Percentiles rank a stretch among this genome's conserved stretches.
phyloP scores from a whole-genome alignment of 108 stramenopile species.

The Conticribra guillardii region DNA sequence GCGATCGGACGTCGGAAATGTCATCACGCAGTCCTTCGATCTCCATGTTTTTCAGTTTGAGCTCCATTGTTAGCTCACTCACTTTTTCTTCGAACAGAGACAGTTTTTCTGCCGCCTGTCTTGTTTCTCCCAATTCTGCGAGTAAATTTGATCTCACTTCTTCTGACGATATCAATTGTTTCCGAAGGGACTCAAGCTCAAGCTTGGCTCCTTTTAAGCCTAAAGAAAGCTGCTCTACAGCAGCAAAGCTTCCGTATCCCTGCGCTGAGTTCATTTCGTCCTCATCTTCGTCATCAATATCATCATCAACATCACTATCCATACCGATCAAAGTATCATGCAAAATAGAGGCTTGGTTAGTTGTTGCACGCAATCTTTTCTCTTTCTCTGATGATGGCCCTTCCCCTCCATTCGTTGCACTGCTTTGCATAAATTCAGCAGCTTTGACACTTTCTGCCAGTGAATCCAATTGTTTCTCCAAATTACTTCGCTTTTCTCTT shows the following conservation, averaged over 20 bases:
- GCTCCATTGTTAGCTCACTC: conserved; percentile 63
- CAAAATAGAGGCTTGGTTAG: conserved; percentile 77
- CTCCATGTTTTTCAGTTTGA: conserved; percentile 70
- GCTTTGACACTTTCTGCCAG: conserved; percentile 59
- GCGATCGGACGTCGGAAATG: conserved; percentile 68
- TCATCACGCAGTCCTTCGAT: conserved; percentile 75
- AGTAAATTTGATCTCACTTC: conserved; percentile 57
- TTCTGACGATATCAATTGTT: conserved; percentile 67
- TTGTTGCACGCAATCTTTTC: conserved; percentile 60
- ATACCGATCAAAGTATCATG: conserved; percentile 65
- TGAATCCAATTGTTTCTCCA: conserved; percentile 70
- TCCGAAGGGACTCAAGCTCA: conserved; percentile 64
- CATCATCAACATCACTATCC: conserved; percentile 58
- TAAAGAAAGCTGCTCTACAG: conserved; percentile 77
- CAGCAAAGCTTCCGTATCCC: conserved; percentile 66
- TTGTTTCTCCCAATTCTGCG: conserved; percentile 61
- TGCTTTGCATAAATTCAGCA: conserved; percentile 18
- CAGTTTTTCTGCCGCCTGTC: conserved; percentile 73
- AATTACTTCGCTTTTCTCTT: conserved; percentile 54
- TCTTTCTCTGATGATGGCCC: conserved; percentile 40
- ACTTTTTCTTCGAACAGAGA: conserved; percentile 73
- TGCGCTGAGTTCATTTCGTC: conserved; percentile 27
- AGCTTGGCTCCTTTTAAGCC: conserved; percentile 66
- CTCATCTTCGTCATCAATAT: conserved; percentile 57
- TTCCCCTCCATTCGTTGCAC: conserved; percentile 3